Evolutionary conservation across 352 stramenopile species (phyloP), one percentile per base, ranked within the genome.

Genomic region (Aphanomyces astaci): DNA sequence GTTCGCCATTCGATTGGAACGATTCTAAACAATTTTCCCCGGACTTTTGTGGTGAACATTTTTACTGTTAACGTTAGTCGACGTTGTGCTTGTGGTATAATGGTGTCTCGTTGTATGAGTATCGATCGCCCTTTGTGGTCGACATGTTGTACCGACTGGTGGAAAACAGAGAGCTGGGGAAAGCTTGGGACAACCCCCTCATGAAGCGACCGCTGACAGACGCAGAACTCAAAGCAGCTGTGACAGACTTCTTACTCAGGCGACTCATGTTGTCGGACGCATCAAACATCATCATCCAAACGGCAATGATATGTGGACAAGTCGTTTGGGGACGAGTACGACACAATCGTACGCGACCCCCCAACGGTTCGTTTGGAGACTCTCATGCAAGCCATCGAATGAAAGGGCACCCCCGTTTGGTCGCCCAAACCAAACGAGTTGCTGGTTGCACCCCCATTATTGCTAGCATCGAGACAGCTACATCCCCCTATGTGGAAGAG

Each of bases 311-410:
- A 39, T 36, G 10, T 59, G 1, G 51, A 32, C 24, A 59, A 59
- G 27, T 59, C 51, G 4, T 59, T 59, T 59, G 51, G 51, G 3
- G 51, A 59, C 51, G 51, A 59, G 27, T 59, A 59, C 27, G 51
- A 32, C 22, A 59, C 51, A 2, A 22, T 59, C 4, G 10, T 59
- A 1, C 10, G 10, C 13, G 17, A n/a, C 3, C 7, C 51, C 24
- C 51, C 51, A 25, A 22, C 3, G 2, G 13, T 27, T 7, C 7
- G 9, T 4, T 11, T 27, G 4, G 27, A 32, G 24, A 17, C 28
- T 39, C 24, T 59, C 51, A 15, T 27, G 10, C 7, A 59, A 3
- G 24, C 4, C 2, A 11, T 59, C 24, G 51, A 59, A 5, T 27
- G 27, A 31, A 59, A 59, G n/a, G 51, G 24, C 24, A 59, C 24